Evolutionary conservation across 1,284 basidiomycete genomes (phyloP), one percentile per base, ranked within the genome.

Genomic region (Leccinum variabile): DNA sequence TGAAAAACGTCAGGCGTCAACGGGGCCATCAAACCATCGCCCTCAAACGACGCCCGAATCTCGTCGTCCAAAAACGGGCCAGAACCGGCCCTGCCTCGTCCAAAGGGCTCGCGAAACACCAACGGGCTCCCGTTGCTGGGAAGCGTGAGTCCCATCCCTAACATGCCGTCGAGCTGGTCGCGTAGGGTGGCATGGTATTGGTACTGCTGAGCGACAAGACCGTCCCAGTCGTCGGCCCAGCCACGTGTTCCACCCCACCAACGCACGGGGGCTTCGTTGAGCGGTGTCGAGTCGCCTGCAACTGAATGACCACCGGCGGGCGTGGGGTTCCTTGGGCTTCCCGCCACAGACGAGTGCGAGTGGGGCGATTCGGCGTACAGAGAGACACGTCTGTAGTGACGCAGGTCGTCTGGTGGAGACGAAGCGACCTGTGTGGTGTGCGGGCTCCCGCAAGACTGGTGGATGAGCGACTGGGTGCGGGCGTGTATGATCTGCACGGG

Each of bases 201-300:
- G 10, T 37, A 25, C 11, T 60, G 54, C n/a, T 49, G 57, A 6
- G 16, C 7, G 11, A 13, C 18, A 49, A 22, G 11, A 22, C 18
- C 44, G 44, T 66, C 63, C 67, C 69, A 72, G 37, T 71, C 70
- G n/a, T 68, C 56, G 7, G 57, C 35, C 68, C 70, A 71, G 18
- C 61, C 52, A 14, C 53, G 54, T 32, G 22, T 57, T 52, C 66
- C 60, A 13, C 68, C 66, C 71, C 68, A 69, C 68, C 71, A 72
- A 22, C 62, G 62, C 39, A 58, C n/a, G 2, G 69, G 68, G 8
- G 63, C 60, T 50, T 59, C 63, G n/a, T 70, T 65, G 46, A 70
- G 44, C 54, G 71, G 65, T 0, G 68, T 63, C 22, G 62, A 62
- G 3, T 61, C 49, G 1, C 63, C 66, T 37, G 5, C 22, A 25